phyloP scores from a whole-genome alignment of 495 filamentous ascomycete genomes.

The Entonaema liquescens region DNA sequence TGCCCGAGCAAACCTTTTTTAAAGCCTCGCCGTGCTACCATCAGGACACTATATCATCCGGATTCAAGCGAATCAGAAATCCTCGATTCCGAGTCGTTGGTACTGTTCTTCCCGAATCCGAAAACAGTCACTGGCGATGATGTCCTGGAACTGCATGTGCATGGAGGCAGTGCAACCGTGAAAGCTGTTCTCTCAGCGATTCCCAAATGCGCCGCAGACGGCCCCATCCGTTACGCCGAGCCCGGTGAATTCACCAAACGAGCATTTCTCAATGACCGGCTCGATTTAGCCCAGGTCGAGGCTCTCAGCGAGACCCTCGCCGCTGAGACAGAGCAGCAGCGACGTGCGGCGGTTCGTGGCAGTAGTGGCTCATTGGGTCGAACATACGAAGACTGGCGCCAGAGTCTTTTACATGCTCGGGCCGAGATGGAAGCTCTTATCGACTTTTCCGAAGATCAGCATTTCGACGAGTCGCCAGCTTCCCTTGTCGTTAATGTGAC shows the following conservation, averaged over 20 bases:
- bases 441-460: conserved; percentile 96
- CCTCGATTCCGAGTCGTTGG: conserved; percentile 82
- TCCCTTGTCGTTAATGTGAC: conserved; percentile 75
- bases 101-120: conserved; percentile 88
- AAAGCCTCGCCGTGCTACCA: conserved; percentile 76
- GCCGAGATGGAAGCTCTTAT: conserved; percentile 95
- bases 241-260: conserved; percentile 95
- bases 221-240: conserved; percentile 83
- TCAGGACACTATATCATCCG: conserved; percentile 81
- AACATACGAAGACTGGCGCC: conserved; percentile 86
- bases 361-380: conserved; percentile 73
- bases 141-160: conserved; percentile 89
- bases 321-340: conserved; percentile 93
- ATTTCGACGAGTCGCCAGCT: conserved; percentile 88
- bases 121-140: conserved; percentile 91
- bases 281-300: conserved; percentile 94
- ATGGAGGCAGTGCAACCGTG: conserved; percentile 89
- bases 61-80: conserved; percentile 51
- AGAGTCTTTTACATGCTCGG: conserved; percentile 77
- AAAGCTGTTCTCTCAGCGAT: conserved; percentile 86
- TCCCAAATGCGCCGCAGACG: conserved; percentile 50
- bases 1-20: conserved; percentile 72
- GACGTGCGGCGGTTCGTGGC: conserved; percentile 82
- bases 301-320: conserved; percentile 84
- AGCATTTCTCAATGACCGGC: conserved; percentile 85